These are phyloP conservation scores for Phlebiopsis gigantea DNA, from an alignment of 768 basidiomycete genomes.

Conservation along the genomic window DNA sequence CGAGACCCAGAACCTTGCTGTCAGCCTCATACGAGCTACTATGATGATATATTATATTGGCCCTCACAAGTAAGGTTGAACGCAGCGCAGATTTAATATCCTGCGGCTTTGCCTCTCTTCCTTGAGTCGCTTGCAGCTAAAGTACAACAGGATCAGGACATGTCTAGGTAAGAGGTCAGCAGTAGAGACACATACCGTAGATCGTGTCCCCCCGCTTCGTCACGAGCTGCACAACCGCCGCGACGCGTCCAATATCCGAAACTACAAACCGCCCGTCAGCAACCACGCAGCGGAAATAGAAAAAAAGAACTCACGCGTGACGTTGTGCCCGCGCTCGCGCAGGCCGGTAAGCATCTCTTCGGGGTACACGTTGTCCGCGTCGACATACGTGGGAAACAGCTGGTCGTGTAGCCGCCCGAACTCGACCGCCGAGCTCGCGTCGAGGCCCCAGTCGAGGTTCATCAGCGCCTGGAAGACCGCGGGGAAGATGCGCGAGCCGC, in stretches of 20 bases:
- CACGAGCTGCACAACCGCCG: slow-evolving; percentile 73
- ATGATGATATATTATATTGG: not conserved
- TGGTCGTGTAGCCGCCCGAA: slow-evolving; percentile 82
- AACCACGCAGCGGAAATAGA: not conserved
- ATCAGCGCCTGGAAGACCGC: slow-evolving; percentile 75
- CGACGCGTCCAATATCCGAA: slow-evolving; percentile 61
- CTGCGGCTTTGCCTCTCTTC: slow-evolving; percentile 89
- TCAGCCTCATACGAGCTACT: too few species aligned
- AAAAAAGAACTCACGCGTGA: slow-evolving; percentile 41
- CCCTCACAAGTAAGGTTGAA: too few species aligned
- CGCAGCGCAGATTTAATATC: slow-evolving; percentile 58
- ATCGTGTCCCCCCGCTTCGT: slow-evolving; percentile 46
- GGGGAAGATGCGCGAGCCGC: slow-evolving; percentile 82
- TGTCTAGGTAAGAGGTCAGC: not conserved
- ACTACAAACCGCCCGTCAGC: slow-evolving; percentile 30
- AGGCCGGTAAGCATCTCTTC: slow-evolving; percentile 51
- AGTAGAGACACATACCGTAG: slow-evolving; percentile 45
- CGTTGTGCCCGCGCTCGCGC: slow-evolving; percentile 58
- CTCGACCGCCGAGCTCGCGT: slow-evolving; percentile 80
- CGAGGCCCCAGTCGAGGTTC: slow-evolving; percentile 77
- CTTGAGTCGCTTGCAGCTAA: slow-evolving; percentile 86
- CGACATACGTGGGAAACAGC: slow-evolving; percentile 60
- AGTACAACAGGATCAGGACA: not conserved
- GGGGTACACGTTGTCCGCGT: slow-evolving; percentile 60
- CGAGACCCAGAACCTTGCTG: too few species aligned